Evolutionary conservation across 176 grass and related monocot genomes (phyloP).

Genomic region (Saccharum spontaneum): DNA sequence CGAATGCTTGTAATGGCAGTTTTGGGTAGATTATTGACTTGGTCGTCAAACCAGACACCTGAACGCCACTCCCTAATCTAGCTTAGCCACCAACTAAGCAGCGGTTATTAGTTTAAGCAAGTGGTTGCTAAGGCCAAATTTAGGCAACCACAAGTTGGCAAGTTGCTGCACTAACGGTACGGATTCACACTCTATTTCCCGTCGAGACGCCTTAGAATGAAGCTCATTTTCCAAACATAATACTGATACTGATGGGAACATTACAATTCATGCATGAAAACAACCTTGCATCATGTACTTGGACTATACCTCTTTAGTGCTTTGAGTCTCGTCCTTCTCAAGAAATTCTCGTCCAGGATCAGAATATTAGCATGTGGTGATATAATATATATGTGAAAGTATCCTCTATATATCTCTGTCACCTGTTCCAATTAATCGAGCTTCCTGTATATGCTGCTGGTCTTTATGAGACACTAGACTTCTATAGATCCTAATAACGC

Average conservation of each 20-base stretch:
- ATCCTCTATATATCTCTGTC: too few relatives aligned
- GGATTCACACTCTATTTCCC: slow-evolving; percentile 27
- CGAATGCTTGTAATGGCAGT: slow-evolving; percentile 5
- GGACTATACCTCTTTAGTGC: too few relatives aligned
- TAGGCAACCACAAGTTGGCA: slow-evolving; percentile 9
- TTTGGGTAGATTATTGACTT: not conserved
- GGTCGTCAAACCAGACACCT: slow-evolving; percentile 21
- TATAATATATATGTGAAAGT: too few relatives aligned
- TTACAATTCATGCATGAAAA: slow-evolving; percentile 9
- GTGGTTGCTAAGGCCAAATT: slow-evolving; percentile 18
- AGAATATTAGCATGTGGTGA: too few relatives aligned
- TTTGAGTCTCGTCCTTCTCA: too few relatives aligned
- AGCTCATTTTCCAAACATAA: not conserved
- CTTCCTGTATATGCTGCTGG: not conserved
- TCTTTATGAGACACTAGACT: too few relatives aligned
- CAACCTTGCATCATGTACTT: too few relatives aligned
- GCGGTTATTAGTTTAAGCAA: slow-evolving; percentile 26
- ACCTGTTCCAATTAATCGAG: not conserved
- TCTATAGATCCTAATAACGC: too few relatives aligned
- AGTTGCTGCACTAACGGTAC: slow-evolving; percentile 45
- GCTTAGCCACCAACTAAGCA: slow-evolving; percentile 23
- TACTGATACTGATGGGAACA: not conserved
- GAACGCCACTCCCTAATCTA: slow-evolving; percentile 13
- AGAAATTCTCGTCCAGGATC: too few relatives aligned
- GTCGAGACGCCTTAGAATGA: not conserved